These are phyloP conservation scores for Fusarium robinianum DNA, from an alignment of 2,329 filamentous ascomycete species.

Conservation along the genomic window DNA sequence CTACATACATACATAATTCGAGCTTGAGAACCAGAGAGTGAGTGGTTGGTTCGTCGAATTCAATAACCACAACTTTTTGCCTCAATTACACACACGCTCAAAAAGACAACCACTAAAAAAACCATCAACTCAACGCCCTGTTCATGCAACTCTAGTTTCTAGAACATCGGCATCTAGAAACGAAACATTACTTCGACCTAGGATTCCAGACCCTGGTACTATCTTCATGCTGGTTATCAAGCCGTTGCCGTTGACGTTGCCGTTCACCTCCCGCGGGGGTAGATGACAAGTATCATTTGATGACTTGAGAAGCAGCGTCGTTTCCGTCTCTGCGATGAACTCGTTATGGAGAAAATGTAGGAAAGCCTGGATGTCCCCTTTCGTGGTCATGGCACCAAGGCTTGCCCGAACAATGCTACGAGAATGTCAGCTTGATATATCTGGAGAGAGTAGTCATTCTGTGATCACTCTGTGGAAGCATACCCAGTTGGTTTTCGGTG, in stretches of 20 bases:
- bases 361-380: conserved; percentile 56
- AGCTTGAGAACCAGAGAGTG: too few species aligned
- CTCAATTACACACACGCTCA: too few species aligned
- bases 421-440: conserved; percentile 10
- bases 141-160: too few species aligned
- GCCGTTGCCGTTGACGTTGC: conserved; percentile 8
- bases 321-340: conserved; percentile 16
- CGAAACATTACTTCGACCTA: too few species aligned
- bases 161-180: too few species aligned
- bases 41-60: too few species aligned
- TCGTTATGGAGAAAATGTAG: conserved; percentile 48
- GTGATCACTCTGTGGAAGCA: too few species aligned
- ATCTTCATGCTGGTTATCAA: neutral
- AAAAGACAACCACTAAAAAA: too few species aligned
- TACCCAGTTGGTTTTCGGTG: conserved; percentile 59
- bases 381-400: conserved; percentile 65
- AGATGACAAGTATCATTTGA: conserved; percentile 11
- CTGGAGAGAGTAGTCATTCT: conserved; percentile 12
- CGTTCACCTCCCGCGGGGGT: conserved; percentile 23
- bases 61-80: too few species aligned
- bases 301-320: conserved; percentile 15
- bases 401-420: conserved; percentile 62
- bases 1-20: too few species aligned
- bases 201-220: neutral
- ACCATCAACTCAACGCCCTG: too few species aligned